These are phyloP conservation scores for Globisporangium solare DNA, from an alignment of 352 stramenopile genomes.

Conservation along the genomic window DNA sequence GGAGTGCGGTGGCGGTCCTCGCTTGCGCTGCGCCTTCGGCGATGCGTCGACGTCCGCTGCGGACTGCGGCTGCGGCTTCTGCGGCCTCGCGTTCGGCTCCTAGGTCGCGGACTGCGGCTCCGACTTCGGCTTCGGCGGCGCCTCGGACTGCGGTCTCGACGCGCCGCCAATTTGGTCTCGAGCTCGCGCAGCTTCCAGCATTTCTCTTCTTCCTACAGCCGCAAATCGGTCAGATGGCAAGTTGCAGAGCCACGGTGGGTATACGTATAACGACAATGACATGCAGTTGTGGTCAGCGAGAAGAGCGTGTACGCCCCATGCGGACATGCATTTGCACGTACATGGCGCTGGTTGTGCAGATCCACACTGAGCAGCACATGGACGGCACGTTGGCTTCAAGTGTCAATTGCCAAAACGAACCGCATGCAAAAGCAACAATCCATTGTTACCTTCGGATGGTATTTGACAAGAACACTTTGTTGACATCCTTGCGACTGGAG, in stretches of 20 bases:
- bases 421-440: not conserved
- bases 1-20: not conserved
- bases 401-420: not conserved
- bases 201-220: constrained; percentile 60
- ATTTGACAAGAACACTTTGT: constrained; percentile 60
- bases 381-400: too few species aligned
- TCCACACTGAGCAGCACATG: constrained; percentile 32
- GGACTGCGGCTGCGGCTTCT: constrained; percentile 16
- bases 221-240: too few species aligned
- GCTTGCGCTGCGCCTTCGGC: constrained; percentile 1
- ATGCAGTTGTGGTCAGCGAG: not conserved
- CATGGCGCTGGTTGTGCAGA: constrained; percentile 55
- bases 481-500: constrained; percentile 44
- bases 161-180: constrained; percentile 21
- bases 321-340: constrained; percentile 7
- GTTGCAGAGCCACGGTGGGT: too few species aligned
- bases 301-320: too few species aligned
- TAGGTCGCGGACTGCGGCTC: constrained; percentile 10
- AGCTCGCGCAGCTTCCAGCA: constrained; percentile 50
- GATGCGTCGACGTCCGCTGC: constrained; percentile 1
- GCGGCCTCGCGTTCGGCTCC: constrained; percentile 7
- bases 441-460: constrained; percentile 45
- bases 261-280: not conserved
- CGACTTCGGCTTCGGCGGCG: constrained; percentile 19
- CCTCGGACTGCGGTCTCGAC: constrained; percentile 9